Base-by-base conservation (phyloP, 176 grass and related monocot species). In the Puya raimondii region DNA sequence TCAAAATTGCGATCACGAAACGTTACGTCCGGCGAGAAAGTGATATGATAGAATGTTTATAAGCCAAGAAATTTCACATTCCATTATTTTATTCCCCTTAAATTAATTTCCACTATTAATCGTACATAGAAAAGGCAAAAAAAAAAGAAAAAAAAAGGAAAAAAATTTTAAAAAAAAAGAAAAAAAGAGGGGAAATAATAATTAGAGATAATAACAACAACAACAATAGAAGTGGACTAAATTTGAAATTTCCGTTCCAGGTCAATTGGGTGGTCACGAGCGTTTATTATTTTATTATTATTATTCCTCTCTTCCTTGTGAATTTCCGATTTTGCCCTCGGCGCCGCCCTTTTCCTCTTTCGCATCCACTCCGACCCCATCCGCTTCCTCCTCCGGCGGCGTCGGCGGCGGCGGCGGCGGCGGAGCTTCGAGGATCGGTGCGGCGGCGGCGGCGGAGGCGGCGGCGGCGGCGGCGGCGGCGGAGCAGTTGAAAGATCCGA, bases 401-500 rank as follows among this genome's bases (percentile, higher is more conserved):
- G 67, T 11, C 26, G 13, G 25, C 3, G 33, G 70, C 23, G 57
- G 33, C 7, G 42, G 52, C 27, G 11, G 23, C 58, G 76, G 67
- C 49, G 26, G 79, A 85, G 33, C 67, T n/a, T n/a, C n/a, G n/a
- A n/a, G n/a, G n/a, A n/a, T n/a, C n/a, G n/a, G n/a, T n/a, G n/a
- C 18, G 21, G 64, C 2, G 33, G 25, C 27, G 56, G 7, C 3
- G 23, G 10, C 11, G 54, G 22, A 1, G 25, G 25, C 25, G 67
- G 25, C 26, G 13, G 25, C 3, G 33, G 70, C 23, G 57, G 33
- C 7, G 42, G 52, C 27, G 11, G 23, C 58, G 76, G 67, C 49
- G 26, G 79, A 85, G 33, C 67, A 76, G 69, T 78, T 75, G 87
- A 99, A 99, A 8, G 84, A 86, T 11, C 94, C 94, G 79, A 99